phyloP scores from a whole-genome alignment of 2,329 filamentous ascomycete species.

The Diatrype stigma region DNA sequence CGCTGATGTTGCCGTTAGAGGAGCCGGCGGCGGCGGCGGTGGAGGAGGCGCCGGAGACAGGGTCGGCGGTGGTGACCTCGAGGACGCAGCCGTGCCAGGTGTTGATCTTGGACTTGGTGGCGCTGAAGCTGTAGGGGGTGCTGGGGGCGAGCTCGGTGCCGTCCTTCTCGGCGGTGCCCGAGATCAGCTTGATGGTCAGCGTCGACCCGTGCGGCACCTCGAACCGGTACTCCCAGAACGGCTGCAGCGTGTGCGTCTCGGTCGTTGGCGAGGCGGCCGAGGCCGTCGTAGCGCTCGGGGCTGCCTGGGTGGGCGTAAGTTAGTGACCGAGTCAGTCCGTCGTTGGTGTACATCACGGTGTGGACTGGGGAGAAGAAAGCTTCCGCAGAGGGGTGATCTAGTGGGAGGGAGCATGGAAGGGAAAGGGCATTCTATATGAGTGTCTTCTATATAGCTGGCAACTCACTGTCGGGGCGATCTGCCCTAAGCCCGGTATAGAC shows the following conservation, averaged over 20 bases:
- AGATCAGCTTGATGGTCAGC: slow-evolving; percentile 58
- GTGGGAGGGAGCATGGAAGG: not conserved
- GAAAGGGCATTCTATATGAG: too few species aligned
- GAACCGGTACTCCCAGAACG: slow-evolving; percentile 75
- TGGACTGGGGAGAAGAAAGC: too few species aligned
- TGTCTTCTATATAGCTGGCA: slow-evolving; percentile 24
- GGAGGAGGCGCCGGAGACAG: slow-evolving; percentile 39
- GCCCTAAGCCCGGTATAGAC: slow-evolving; percentile 72
- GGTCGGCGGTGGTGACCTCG: slow-evolving; percentile 64
- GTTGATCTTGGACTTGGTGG: slow-evolving; percentile 81
- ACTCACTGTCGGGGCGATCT: slow-evolving; percentile 57
- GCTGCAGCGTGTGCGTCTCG: slow-evolving; percentile 49
- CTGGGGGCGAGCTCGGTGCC: slow-evolving; percentile 86
- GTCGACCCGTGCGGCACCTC: slow-evolving; percentile 53
- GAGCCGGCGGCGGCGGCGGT: slow-evolving; percentile 57
- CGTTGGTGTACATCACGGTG: too few species aligned
- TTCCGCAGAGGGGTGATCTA: too few species aligned
- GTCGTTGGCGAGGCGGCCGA: slow-evolving; percentile 32
- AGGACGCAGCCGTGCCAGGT: slow-evolving; percentile 89
- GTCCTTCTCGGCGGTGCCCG: slow-evolving; percentile 87
- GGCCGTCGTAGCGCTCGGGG: slow-evolving; percentile 16
- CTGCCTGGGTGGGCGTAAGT: slow-evolving; percentile 16
- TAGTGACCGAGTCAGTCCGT: too few species aligned
- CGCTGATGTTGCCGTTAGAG: slow-evolving; percentile 67
- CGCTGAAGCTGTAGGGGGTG: slow-evolving; percentile 75